Evolutionary conservation across 345 rosid species (phyloP).

Genomic region (Populus simonii): DNA sequence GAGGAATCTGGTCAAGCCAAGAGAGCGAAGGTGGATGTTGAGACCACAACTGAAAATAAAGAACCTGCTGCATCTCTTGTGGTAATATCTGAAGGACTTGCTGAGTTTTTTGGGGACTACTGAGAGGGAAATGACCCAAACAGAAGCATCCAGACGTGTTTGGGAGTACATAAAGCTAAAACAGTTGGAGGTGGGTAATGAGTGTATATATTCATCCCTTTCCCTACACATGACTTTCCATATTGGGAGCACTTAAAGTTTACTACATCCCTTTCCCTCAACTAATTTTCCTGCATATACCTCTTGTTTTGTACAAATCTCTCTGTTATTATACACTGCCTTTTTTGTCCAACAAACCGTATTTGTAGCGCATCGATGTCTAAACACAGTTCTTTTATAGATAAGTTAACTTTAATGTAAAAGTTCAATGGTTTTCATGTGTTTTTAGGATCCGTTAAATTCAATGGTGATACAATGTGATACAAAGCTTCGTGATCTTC

Average conservation of each 20-base stretch:
- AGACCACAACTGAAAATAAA: constrained; percentile 43
- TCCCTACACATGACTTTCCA: not conserved
- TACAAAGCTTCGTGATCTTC: constrained; percentile 69
- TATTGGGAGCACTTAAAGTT: not conserved
- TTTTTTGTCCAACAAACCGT: not conserved
- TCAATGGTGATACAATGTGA: constrained; percentile 80
- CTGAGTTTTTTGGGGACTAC: constrained; percentile 73
- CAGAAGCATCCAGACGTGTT: constrained; percentile 54
- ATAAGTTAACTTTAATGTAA: constrained; percentile 5
- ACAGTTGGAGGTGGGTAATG: constrained; percentile 63
- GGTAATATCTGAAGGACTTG: constrained; percentile 70
- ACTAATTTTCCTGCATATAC: not conserved
- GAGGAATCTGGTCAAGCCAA: constrained; percentile 80
- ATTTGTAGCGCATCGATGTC: not conserved
- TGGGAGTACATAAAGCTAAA: constrained; percentile 79
- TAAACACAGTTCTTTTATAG: not conserved
- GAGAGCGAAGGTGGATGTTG: constrained; percentile 58
- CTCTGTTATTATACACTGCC: not conserved
- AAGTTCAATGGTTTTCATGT: constrained; percentile 10
- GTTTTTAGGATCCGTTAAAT: constrained; percentile 62
- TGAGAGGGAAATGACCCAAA: constrained; percentile 59
- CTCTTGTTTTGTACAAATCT: not conserved
- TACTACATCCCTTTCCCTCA: not conserved
- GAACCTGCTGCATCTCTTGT: constrained; percentile 43
- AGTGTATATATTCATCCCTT: constrained; percentile 2